These are phyloP conservation scores for Ustilago crameri DNA, from an alignment of 1,284 basidiomycete genomes.

Conservation along the genomic window DNA sequence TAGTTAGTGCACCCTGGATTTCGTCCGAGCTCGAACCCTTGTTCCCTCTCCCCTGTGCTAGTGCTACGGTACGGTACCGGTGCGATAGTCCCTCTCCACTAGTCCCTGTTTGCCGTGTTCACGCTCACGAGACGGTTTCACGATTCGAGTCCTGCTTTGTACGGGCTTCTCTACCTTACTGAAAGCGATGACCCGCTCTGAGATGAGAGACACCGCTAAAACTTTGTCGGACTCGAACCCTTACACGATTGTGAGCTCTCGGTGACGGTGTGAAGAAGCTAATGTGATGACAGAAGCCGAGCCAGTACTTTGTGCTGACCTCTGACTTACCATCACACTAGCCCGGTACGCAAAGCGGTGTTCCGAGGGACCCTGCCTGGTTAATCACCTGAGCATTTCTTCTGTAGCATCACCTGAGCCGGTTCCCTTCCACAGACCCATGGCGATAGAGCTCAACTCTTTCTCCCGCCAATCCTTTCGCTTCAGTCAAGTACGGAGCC, in stretches of 20 bases:
- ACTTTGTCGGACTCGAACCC: neutral
- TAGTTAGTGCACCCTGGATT: too few species aligned
- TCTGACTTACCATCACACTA: neutral
- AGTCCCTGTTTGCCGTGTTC: too few species aligned
- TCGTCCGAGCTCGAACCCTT: too few species aligned
- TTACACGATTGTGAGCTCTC: neutral
- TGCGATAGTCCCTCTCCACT: too few species aligned
- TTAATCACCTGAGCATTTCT: neutral
- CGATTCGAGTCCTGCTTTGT: too few species aligned
- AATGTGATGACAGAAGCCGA: neutral
- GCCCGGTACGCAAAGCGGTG: neutral
- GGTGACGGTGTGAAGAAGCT: neutral
- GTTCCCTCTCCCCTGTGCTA: too few species aligned
- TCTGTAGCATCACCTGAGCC: neutral
- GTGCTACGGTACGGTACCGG: too few species aligned
- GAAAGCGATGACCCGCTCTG: too few species aligned
- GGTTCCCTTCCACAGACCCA: conserved; percentile 1
- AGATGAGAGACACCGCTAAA: neutral
- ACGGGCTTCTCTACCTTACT: too few species aligned
- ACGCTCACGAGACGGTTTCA: too few species aligned
- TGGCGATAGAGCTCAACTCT: conserved; percentile 1
- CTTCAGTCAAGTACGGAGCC: neutral
- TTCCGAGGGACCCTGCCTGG: neutral
- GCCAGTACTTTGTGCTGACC: neutral
- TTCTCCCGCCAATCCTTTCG: neutral